Evolutionary conservation across 352 stramenopile species (phyloP).

Genomic region (Phytophthora hybrid): DNA sequence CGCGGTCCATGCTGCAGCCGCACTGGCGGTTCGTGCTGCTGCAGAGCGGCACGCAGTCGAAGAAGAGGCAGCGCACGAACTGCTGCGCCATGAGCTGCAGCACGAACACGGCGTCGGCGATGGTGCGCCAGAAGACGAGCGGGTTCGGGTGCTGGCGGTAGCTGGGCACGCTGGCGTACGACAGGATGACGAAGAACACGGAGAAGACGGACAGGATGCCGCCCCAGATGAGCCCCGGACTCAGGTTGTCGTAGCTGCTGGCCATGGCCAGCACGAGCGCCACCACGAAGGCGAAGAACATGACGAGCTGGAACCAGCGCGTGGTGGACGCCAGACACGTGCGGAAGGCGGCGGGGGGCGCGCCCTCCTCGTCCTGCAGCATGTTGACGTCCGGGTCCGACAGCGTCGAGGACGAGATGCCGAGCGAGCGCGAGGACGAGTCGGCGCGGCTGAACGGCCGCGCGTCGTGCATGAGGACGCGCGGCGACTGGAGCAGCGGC

Average conservation of each 20-base stretch:
- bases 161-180: constrained; percentile 78
- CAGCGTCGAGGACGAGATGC: constrained; percentile 45
- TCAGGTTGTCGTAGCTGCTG: constrained; percentile 79
- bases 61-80: constrained; percentile 84
- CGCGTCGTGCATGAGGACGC: constrained; percentile 30
- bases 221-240: constrained; percentile 85
- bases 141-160: constrained; percentile 90
- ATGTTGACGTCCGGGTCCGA: constrained; percentile 62
- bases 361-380: constrained; percentile 28
- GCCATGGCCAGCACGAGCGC: constrained; percentile 68
- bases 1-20: constrained; percentile 63
- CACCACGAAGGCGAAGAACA: constrained; percentile 81
- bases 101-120: constrained; percentile 87
- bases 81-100: constrained; percentile 83
- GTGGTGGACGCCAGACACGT: constrained; percentile 83
- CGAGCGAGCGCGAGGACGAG: constrained; percentile 51
- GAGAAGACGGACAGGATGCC: constrained; percentile 84
- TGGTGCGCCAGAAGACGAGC: constrained; percentile 90
- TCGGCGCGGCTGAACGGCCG: constrained; percentile 14
- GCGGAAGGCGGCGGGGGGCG: constrained; percentile 41
- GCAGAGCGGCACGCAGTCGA: constrained; percentile 83
- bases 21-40: constrained; percentile 74
- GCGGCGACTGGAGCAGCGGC: constrained; percentile 35
- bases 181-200: constrained; percentile 89
- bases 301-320: constrained; percentile 86